Percentiles rank a stretch among this genome's conserved stretches.
These are phyloP conservation scores for Candida buenavistaensis DNA, from an alignment of 1,139 yeast species.

Conservation along the genomic window DNA sequence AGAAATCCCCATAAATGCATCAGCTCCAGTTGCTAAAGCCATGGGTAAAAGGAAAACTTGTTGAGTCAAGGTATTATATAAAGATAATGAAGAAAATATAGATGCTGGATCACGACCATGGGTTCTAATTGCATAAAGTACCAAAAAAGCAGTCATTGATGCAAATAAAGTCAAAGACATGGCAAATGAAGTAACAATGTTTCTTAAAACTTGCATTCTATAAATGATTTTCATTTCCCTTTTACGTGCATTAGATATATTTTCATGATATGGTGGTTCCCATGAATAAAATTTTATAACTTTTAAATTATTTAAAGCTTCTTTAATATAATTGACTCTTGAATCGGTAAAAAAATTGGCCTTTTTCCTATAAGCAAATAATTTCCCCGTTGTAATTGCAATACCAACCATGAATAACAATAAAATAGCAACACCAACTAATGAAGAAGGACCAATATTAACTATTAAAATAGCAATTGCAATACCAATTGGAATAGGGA, in stretches of 20 bases:
- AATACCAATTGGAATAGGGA: conserved; percentile 31
- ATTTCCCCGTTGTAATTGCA: conserved; percentile 22
- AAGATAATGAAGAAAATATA: conserved; percentile 77
- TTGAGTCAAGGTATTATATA: conserved; percentile 61
- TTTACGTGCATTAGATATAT: conserved; percentile 46
- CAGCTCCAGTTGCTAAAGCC: conserved; percentile 66
- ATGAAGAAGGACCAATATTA: conserved; percentile 37
- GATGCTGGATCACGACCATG: conserved; percentile 59
- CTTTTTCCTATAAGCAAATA: conserved; percentile 26
- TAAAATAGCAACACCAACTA: conserved; percentile 36
- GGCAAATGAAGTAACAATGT: conserved; percentile 58
- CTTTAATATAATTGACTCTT: conserved; percentile 35
- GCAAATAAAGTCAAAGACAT: conserved; percentile 64
- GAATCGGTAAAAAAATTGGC: conserved; percentile 35
- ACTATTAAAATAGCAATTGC: conserved; percentile 32
- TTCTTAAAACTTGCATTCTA: conserved; percentile 55
- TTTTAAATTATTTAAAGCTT: conserved; percentile 35
- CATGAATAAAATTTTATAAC: conserved; percentile 53
- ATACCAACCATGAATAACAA: conserved; percentile 25
- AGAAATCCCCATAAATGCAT: conserved; percentile 63
- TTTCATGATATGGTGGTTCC: conserved; percentile 60
- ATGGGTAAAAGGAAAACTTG: conserved; percentile 67
- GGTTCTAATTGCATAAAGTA: conserved; percentile 51
- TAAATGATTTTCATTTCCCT: conserved; percentile 51
- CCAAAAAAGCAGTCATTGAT: conserved; percentile 73